phyloP scores from a whole-genome alignment of 257 asterid genomes.

The Nyctanthes arbortristis region DNA sequence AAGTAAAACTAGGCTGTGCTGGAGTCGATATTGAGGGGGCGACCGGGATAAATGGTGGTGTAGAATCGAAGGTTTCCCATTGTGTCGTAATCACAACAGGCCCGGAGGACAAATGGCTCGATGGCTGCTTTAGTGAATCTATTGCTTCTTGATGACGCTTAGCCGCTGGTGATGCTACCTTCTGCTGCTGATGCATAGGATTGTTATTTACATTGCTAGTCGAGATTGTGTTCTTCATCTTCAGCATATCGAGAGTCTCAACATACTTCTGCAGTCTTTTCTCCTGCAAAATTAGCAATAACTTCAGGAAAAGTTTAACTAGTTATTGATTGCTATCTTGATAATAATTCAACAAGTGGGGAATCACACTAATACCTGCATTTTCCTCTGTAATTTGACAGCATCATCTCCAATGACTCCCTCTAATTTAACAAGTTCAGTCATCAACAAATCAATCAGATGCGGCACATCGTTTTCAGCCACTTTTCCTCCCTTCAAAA shows the following conservation, averaged over 20 bases:
- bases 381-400: constrained; percentile 73
- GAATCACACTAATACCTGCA: constrained; percentile 56
- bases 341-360: constrained; percentile 3
- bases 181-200: constrained; percentile 27
- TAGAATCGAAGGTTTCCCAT: constrained; percentile 89
- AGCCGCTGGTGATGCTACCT: constrained; percentile 25
- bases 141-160: constrained; percentile 27
- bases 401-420: constrained; percentile 66
- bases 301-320: not conserved
- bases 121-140: constrained; percentile 38
- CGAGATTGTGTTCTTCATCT: constrained; percentile 56
- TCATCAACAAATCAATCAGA: constrained; percentile 75
- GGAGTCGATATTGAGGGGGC: constrained; percentile 31
- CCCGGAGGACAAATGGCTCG: constrained; percentile 53
- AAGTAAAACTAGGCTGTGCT: constrained; percentile 54
- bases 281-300: constrained; percentile 39
- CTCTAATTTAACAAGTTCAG: constrained; percentile 74
- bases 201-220: constrained; percentile 18
- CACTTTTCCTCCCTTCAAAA: constrained; percentile 69
- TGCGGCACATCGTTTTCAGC: constrained; percentile 60
- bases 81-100: constrained; percentile 81
- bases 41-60: constrained; percentile 31
- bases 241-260: constrained; percentile 73
- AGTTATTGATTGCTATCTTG: not conserved
- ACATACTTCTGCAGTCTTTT: constrained; percentile 75